Evolutionary conservation across 2,329 filamentous ascomycete genomes (phyloP).

Genomic region (Xylariales sp.): DNA sequence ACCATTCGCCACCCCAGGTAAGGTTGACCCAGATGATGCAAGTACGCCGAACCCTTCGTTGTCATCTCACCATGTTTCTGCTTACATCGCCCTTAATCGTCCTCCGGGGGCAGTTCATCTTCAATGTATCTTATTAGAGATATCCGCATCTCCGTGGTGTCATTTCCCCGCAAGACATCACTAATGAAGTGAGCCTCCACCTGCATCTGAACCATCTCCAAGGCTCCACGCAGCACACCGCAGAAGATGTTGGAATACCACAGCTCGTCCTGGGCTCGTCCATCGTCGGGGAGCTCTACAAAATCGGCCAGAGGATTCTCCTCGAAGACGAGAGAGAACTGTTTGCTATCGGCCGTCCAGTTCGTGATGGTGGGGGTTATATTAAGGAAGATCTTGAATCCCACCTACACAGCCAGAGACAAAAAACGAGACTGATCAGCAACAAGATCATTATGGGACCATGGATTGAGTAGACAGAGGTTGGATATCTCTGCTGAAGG

Average conservation of each 20-base stretch:
- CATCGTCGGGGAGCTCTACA: slow-evolving; percentile 94
- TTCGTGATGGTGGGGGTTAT: slow-evolving; percentile 90
- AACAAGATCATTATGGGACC: no score
- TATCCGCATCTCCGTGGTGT: slow-evolving; percentile 95
- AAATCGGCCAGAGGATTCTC: slow-evolving; percentile 97
- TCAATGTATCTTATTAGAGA: slow-evolving; percentile 91
- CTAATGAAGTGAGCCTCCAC: slow-evolving; percentile 96
- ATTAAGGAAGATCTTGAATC: slow-evolving; percentile 98
- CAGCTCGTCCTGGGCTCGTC: slow-evolving; percentile 88
- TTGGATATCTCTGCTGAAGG: no score
- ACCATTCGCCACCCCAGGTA: no score
- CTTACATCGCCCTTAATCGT: slow-evolving; percentile 69
- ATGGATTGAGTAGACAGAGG: no score
- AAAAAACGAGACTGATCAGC: no score
- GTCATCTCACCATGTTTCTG: no score
- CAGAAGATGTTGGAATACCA: slow-evolving; percentile 99
- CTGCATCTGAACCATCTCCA: slow-evolving; percentile 99
- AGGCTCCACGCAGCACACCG: slow-evolving; percentile 80
- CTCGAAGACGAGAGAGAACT: slow-evolving; percentile 93
- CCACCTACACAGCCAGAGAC: slow-evolving; percentile 58
- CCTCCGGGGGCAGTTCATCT: slow-evolving; percentile 93
- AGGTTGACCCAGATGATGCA: no score
- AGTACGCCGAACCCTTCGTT: no score
- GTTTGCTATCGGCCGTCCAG: slow-evolving; percentile 94
- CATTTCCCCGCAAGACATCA: slow-evolving; percentile 86